These are phyloP conservation scores for Rugonectria rugulosa DNA, from an alignment of 2,329 filamentous ascomycete species.

Conservation along the genomic window DNA sequence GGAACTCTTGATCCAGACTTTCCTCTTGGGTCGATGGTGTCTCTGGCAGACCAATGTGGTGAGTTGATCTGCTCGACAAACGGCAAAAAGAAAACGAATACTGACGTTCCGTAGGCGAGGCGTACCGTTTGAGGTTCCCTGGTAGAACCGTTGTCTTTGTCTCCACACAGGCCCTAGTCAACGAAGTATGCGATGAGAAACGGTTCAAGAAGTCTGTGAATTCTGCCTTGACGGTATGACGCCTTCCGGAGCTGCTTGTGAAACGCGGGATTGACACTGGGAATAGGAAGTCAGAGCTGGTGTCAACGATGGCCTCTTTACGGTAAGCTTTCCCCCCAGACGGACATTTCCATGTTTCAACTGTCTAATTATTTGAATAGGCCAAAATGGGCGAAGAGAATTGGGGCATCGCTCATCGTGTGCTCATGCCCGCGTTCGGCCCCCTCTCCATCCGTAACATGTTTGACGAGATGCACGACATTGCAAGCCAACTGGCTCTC, in stretches of 20 bases:
- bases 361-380: conserved; percentile 41
- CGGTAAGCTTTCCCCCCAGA: conserved; percentile 46
- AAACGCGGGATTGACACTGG: background rate
- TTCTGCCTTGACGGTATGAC: conserved; percentile 51
- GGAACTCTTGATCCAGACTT: conserved; percentile 64
- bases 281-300: conserved; percentile 62
- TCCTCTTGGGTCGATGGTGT: conserved; percentile 59
- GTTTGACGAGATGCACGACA: conserved; percentile 74
- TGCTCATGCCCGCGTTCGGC: conserved; percentile 73
- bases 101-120: conserved; percentile 15
- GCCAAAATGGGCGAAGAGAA: conserved; percentile 59
- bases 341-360: too few species aligned
- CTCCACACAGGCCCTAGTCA: conserved; percentile 62
- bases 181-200: conserved; percentile 70
- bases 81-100: too few species aligned
- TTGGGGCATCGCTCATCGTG: conserved; percentile 71
- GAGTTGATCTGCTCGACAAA: conserved; percentile 32
- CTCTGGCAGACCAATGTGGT: conserved; percentile 70
- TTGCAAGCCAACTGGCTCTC: conserved; percentile 68
- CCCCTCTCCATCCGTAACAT: conserved; percentile 71
- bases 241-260: background rate
- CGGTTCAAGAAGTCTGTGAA: conserved; percentile 66
- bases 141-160: conserved; percentile 52
- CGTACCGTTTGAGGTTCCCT: conserved; percentile 24
- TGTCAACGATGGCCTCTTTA: conserved; percentile 73